A percentile compares a stretch with the other conserved stretches of the same genome.
phyloP scores from a whole-genome alignment of 306 rosid genomes.

The Aeschynomene evenia region DNA sequence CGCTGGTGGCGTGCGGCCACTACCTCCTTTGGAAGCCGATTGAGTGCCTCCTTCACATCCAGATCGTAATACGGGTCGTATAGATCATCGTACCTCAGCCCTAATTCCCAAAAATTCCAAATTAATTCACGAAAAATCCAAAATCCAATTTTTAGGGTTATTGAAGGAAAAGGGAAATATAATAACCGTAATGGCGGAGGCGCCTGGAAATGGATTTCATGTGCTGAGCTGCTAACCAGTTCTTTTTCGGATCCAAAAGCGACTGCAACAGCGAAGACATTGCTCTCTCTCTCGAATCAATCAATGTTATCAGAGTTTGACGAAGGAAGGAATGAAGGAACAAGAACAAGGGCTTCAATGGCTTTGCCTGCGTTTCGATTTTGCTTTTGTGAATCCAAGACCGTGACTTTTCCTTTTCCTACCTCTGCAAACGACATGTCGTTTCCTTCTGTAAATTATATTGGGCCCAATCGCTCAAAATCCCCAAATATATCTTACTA shows the following conservation, averaged over 20 bases:
- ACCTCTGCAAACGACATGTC: no score
- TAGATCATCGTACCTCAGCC: constrained; percentile 80
- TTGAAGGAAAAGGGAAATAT: background rate
- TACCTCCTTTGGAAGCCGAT: constrained; percentile 68
- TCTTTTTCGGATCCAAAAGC: constrained; percentile 59
- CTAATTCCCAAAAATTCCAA: constrained; percentile 25
- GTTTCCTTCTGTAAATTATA: no score
- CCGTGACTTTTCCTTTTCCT: no score
- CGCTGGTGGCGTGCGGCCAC: constrained; percentile 80
- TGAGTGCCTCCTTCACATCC: constrained; percentile 73
- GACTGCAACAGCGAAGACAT: constrained; percentile 59
- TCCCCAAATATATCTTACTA: no score
- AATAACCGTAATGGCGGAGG: constrained; percentile 61
- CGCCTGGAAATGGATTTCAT: constrained; percentile 63
- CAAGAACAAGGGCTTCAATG: background rate
- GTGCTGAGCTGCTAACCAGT: constrained; percentile 66
- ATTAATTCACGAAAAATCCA: background rate
- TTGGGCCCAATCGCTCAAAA: no score
- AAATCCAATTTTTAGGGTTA: constrained; percentile 31
- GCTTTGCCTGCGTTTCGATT: background rate
- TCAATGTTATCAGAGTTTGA: background rate
- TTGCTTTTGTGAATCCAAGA: no score
- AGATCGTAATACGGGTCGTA: constrained; percentile 64
- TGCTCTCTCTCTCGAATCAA: background rate
- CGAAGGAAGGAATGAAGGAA: background rate